Evolutionary conservation across 2,329 filamentous ascomycete genomes (phyloP).

Genomic region (Cercospora zeina): DNA sequence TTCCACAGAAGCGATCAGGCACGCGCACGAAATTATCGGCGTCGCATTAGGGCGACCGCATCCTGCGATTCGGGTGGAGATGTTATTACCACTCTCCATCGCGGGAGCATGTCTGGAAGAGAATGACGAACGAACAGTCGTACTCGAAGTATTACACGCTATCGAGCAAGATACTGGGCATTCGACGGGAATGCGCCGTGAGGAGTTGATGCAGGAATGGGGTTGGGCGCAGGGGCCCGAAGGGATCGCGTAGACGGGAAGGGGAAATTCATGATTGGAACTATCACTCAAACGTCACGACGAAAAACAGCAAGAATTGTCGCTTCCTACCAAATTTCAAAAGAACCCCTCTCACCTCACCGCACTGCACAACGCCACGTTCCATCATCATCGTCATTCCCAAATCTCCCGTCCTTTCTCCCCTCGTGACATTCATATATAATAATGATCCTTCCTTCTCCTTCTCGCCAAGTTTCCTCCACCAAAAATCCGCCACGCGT

Average conservation of each 20-base stretch:
- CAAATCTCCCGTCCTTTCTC: too few relatives aligned
- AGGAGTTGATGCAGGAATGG: constrained; percentile 55
- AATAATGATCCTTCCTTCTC: too few relatives aligned
- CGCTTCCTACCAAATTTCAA: background rate
- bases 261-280: background rate
- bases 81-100: constrained; percentile 60
- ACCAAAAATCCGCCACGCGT: background rate
- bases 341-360: background rate
- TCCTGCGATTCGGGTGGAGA: constrained; percentile 58
- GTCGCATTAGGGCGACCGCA: constrained; percentile 60
- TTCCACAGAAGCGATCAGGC: constrained; percentile 55
- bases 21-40: constrained; percentile 62
- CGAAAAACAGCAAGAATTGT: background rate
- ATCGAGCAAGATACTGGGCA: constrained; percentile 64
- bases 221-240: constrained; percentile 33
- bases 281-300: background rate
- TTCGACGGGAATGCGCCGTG: constrained; percentile 60
- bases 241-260: constrained; percentile 21
- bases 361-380: background rate
- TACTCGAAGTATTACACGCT: constrained; percentile 60
- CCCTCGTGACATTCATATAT: too few relatives aligned
- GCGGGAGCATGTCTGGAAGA: constrained; percentile 62
- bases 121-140: constrained; percentile 55
- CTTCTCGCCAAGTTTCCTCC: too few relatives aligned
- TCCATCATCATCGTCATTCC: too few relatives aligned